Base-by-base conservation (phyloP, 1,139 yeast species). In the Magnusiomyces suaveolens region DNA sequence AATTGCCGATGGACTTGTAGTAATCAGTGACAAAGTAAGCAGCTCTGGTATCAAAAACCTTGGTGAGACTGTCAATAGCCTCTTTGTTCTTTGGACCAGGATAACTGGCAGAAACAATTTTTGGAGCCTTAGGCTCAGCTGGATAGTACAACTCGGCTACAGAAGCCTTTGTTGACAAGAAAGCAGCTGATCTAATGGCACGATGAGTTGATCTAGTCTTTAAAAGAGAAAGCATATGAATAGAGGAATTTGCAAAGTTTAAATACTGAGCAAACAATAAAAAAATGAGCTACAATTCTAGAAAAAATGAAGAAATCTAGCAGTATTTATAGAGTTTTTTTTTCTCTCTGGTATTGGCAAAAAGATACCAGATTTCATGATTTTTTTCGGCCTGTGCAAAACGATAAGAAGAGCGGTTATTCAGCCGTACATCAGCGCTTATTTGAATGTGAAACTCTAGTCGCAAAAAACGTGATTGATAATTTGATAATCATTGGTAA, bases 21-120 rank as follows among this genome's bases (percentile, higher is more conserved):
- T 84, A 84, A 69, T 84, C 90, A 54, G 80, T 83, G 55, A 82
- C 72, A 66, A 83, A 83, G 72, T 83, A 81, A 46, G 82, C 81
- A 50, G 87, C 81, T 65, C 84, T 75, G 57, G 82, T 70, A 63
- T 84, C 90, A 61, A 80, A 82, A 16, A 80, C 80, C 59, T 76
- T 68, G 61, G 75, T 75, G 59, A 85, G 76, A 26, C 77, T 65
- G 54, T 72, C 71, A 59, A 80, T 69, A 25, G 68, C 74, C 43
- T 70, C 75, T 62, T 73, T 66, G 56, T 82, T 75, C 62, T 74
- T 71, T 24, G 89, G 87, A 47, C 92, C 90, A 48, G 90, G 90
- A 59, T 82, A 72, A 3, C 33, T 36, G 14, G 73, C 66, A 16
- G 84, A 72, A 10, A 14, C 18, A 50, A 84, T 73, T 12, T 66